Percentiles rank a stretch among this genome's conserved stretches.
phyloP scores from a whole-genome alignment of 2,329 filamentous ascomycete genomes.

The Ophidiomyces ophidiicola region DNA sequence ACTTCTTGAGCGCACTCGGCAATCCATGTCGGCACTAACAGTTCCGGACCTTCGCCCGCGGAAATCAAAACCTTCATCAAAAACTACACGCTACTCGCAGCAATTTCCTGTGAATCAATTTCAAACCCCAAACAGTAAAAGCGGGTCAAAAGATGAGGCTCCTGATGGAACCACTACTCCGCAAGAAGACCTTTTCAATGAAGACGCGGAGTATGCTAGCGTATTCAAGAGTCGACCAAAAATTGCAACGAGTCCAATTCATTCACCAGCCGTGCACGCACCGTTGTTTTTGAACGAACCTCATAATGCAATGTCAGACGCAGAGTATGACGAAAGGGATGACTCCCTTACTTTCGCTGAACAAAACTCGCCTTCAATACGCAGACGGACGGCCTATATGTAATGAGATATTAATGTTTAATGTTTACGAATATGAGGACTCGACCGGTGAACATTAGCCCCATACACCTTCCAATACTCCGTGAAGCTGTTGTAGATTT shows the following conservation, averaged over 20 bases:
- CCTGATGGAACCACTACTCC: constrained; percentile 38
- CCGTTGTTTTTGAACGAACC: constrained; percentile 3
- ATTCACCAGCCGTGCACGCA: constrained; percentile 22
- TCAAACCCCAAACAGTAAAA: constrained; percentile 35
- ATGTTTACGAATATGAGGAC: background rate
- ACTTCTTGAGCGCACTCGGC: constrained; percentile 64
- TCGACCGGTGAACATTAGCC: background rate
- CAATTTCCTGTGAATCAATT: constrained; percentile 45
- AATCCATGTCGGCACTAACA: constrained; percentile 61
- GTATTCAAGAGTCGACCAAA: constrained; percentile 77
- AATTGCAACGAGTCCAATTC: constrained; percentile 60
- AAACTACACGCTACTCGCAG: constrained; percentile 26
- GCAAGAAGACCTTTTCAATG: constrained; percentile 56
- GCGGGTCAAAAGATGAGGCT: constrained; percentile 19
- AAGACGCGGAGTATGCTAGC: constrained; percentile 62
- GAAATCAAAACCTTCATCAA: constrained; percentile 15
- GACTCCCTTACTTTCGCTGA: constrained; percentile 4
- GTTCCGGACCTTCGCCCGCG: constrained; percentile 17
- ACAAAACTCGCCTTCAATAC: constrained; percentile 5
- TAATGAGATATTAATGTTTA: background rate
- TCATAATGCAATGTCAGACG: constrained; percentile 3
- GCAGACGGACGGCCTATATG: constrained; percentile 6
- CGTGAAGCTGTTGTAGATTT: too few species aligned
- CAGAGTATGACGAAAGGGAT: constrained; percentile 4
- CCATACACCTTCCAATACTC: too few species aligned